Conservation (phyloP, 2,329 filamentous ascomycete species). For the Ampelomyces quisqualis region DNA sequence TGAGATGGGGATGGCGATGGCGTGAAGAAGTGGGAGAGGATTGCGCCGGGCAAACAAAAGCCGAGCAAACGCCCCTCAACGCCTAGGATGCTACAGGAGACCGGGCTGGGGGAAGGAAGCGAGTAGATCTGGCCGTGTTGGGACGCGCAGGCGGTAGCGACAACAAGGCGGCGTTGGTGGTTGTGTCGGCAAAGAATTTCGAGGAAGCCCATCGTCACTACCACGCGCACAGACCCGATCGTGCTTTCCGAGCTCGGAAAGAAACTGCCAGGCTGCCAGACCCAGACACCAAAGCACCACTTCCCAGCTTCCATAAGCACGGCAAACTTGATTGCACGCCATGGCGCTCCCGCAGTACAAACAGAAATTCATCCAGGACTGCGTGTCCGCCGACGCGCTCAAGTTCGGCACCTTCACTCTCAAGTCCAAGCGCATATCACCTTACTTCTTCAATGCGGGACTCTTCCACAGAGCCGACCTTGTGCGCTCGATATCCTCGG, state of each 20-base stretch:
- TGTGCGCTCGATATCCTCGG: slow-evolving; percentile 72
- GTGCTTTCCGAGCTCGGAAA: slow-evolving; percentile 37
- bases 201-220: slow-evolving; percentile 29
- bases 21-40: slow-evolving; percentile 15
- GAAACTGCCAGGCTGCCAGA: too few relatives aligned
- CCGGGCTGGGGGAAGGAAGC: slow-evolving; percentile 9
- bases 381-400: slow-evolving; percentile 68
- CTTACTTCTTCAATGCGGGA: slow-evolving; percentile 98
- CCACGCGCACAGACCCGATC: slow-evolving; percentile 22
- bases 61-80: slow-evolving; percentile 18
- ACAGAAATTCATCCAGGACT: slow-evolving; percentile 68
- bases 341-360: slow-evolving; percentile 54
- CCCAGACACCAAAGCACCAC: slow-evolving; percentile 1
- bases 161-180: slow-evolving; percentile 18
- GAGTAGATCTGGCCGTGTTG: slow-evolving; percentile 10
- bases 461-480: slow-evolving; percentile 82
- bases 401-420: slow-evolving; percentile 84
- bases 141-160: slow-evolving; percentile 35
- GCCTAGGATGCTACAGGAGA: slow-evolving; percentile 19
- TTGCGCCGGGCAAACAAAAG: slow-evolving; percentile 25
- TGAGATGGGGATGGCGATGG: slow-evolving; percentile 22
- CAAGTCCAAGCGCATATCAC: slow-evolving; percentile 86
- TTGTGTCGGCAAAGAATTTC: slow-evolving; percentile 36
- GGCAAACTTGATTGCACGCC: slow-evolving; percentile 3
- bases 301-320: neutral